phyloP scores from a whole-genome alignment of 495 filamentous ascomycete genomes.

The Baudoinia panamericana region DNA sequence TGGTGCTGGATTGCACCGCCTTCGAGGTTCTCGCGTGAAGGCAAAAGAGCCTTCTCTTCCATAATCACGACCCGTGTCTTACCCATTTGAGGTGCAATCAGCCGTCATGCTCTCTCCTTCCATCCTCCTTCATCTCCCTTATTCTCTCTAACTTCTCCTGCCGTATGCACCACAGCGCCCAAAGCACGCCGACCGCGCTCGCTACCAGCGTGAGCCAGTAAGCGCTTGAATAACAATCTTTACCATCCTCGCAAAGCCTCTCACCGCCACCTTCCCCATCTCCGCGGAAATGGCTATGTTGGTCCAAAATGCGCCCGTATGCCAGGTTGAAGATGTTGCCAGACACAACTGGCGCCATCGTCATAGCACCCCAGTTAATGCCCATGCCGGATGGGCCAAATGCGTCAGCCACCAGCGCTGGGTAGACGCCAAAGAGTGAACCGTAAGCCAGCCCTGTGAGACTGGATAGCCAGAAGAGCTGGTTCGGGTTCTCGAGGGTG shows the following conservation, averaged over 20 bases:
- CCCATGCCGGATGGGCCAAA: conserved; percentile 78
- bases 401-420: conserved; percentile 77
- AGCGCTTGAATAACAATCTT: conserved; percentile 67
- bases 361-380: conserved; percentile 78
- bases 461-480: conserved; percentile 62
- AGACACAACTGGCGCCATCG: conserved; percentile 66
- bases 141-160: conserved; percentile 40
- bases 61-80: too few relatives aligned
- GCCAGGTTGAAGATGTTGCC: conserved; percentile 86
- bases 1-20: too few relatives aligned
- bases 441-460: conserved; percentile 87
- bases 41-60: too few relatives aligned
- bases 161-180: conserved; percentile 66
- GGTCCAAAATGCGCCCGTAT: conserved; percentile 72
- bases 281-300: conserved; percentile 52
- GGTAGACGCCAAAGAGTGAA: conserved; percentile 88
- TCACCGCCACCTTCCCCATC: conserved; percentile 58
- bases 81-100: too few relatives aligned
- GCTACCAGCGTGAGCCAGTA: conserved; percentile 74
- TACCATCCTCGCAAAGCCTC: conserved; percentile 61
- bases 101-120: conserved; percentile 14
- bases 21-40: too few relatives aligned
- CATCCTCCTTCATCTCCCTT: conserved; percentile 16
- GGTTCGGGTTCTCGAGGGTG: conserved; percentile 65
- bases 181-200: conserved; percentile 52